Evolutionary conservation across 176 grass and related monocot genomes (phyloP), one percentile per base, ranked within the genome.

Genomic region (Saccharum officinarum): DNA sequence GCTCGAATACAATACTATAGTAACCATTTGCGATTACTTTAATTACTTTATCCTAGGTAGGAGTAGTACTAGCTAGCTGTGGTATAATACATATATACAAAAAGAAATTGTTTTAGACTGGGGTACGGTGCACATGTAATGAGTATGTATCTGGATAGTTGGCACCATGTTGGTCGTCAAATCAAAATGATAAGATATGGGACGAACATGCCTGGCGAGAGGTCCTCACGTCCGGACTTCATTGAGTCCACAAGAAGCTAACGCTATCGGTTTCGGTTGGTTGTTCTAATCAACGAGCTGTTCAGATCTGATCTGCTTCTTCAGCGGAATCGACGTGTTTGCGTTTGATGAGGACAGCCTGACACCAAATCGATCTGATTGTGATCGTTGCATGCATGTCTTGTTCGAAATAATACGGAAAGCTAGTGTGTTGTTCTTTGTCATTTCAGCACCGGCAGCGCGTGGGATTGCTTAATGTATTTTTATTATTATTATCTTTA

Each of bases 191-290:
- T 85, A 80, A 46, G 68, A 69, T 14, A 75, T 47, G 87, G 70
- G 14, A 3, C 46, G 59, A 44, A 57, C 81, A 84, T 84, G 68
- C 59, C 23, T 67, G 20, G 46, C 76, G 68, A 79, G 81, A 79
- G 75, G 81, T 14, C 69, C 79, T 84, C 87, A 84, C 87, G 87
- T 89, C 69, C 62, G 62, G 28, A 34, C 45, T 75, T 67, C 40
- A 84, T 38, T 59, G 87, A 74, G 63, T 73, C 47, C 73, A 38
- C 3, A 73, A 28, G 65, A 73, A 47, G 67, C 34, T 71, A 22
- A 71, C 38, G 36, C 61, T 22, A 40, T 42, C n/a, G 12, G 54
- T 33, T 33, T 31, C 77, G 74, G 80, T 64, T 73, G 70, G 50
- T 55, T 73, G 54, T 33, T 55, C 67, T 55, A 67, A 52, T 65